Conservation (phyloP, 306 rosid genomes). For the Prunus salicina region DNA sequence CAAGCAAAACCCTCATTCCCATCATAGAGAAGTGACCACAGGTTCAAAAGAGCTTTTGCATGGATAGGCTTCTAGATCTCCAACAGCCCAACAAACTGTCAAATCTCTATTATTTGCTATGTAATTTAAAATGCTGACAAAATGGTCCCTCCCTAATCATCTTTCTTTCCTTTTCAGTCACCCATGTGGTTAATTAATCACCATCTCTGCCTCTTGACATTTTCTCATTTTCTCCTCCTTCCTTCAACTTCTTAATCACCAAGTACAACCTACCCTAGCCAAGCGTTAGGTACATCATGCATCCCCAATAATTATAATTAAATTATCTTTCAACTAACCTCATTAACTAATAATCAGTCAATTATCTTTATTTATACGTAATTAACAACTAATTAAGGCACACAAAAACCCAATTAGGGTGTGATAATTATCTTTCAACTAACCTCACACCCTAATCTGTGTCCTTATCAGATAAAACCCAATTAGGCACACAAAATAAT, state of each 20-base stretch:
- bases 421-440: no score
- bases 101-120: no score
- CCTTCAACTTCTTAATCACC: conserved; percentile 3
- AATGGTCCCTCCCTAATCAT: no score
- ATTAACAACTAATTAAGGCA: not conserved
- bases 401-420: not conserved
- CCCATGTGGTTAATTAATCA: no score
- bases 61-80: no score
- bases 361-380: not conserved
- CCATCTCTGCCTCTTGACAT: not conserved
- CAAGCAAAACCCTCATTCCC: no score
- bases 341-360: not conserved
- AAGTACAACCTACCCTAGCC: not conserved
- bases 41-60: no score
- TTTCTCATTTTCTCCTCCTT: not conserved
- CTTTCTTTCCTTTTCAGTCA: no score
- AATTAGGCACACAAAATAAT: not conserved
- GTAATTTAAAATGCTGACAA: no score
- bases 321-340: not conserved
- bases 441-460: not conserved
- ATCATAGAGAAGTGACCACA: no score
- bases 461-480: no score
- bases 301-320: not conserved
- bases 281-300: conserved; percentile 5
- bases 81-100: no score